Conservation (phyloP, 169 alveolate species). For the Plasmodium cynomolgi region DNA sequence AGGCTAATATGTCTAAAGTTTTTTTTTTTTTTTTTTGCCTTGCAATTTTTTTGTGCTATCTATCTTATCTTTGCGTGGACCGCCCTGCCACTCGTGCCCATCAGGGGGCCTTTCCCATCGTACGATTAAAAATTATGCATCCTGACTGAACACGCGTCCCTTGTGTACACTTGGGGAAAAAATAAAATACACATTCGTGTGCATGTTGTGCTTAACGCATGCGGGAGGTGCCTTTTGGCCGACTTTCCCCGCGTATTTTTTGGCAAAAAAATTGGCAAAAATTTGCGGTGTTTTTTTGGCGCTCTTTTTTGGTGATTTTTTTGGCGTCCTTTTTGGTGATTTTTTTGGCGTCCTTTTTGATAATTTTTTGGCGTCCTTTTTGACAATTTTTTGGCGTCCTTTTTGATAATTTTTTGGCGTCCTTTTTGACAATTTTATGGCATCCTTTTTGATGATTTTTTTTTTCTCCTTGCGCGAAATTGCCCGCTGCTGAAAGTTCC, state of each 20-base stretch:
- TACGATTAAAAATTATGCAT: not conserved
- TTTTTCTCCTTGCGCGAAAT: not conserved
- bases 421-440: not conserved
- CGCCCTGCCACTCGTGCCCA: not conserved
- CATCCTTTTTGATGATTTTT: not conserved
- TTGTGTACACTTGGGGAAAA: not conserved
- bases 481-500: not conserved
- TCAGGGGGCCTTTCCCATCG: not conserved
- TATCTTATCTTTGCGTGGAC: not conserved
- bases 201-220: not conserved
- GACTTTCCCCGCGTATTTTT: not conserved
- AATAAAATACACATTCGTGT: not conserved
- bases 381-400: not conserved
- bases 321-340: not conserved
- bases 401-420: not conserved
- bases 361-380: not conserved
- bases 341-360: not conserved
- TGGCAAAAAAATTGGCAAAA: too few relatives aligned
- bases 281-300: not conserved
- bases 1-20: not conserved
- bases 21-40: slow-evolving; percentile 2
- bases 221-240: not conserved
- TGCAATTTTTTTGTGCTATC: not conserved
- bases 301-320: not conserved
- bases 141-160: not conserved